Conservation (phyloP, 2,329 filamentous ascomycete genomes). For the Trichoderma sp. region DNA sequence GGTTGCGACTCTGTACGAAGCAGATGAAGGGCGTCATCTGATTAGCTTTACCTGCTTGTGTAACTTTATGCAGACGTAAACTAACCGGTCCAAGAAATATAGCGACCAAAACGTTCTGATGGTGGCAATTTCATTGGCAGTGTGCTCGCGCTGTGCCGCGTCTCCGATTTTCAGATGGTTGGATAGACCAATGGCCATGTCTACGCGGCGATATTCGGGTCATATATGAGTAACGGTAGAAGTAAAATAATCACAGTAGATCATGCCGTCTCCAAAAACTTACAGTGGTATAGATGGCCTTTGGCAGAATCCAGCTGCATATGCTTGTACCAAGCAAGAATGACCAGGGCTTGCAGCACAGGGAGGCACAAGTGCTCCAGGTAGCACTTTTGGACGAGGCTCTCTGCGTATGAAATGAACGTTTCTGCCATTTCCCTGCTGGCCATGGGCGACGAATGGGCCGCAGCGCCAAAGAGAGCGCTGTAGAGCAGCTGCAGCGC, state of each 20-base stretch:
- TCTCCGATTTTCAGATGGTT: slow-evolving; percentile 13
- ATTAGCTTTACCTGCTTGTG: not conserved
- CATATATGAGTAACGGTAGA: not conserved
- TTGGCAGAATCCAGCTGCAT: slow-evolving; percentile 17
- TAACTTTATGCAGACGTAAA: not conserved
- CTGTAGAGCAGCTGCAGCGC: slow-evolving; percentile 22
- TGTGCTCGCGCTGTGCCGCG: not conserved
- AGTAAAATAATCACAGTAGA: no score
- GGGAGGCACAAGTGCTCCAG: slow-evolving; percentile 21
- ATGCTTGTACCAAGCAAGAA: slow-evolving; percentile 21
- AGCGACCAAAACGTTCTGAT: slow-evolving; percentile 23
- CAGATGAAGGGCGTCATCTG: not conserved
- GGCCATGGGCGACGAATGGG: slow-evolving; percentile 14
- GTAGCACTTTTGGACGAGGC: slow-evolving; percentile 23
- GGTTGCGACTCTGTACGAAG: not conserved
- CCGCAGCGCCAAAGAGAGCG: slow-evolving; percentile 16
- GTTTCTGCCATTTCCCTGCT: slow-evolving; percentile 8
- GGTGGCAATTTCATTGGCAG: slow-evolving; percentile 10
- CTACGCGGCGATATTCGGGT: not conserved
- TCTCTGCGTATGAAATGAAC: slow-evolving; percentile 21
- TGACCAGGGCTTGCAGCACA: slow-evolving; percentile 15
- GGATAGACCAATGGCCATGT: slow-evolving; percentile 24
- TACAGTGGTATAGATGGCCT: slow-evolving; percentile 22
- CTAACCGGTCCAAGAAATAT: slow-evolving; percentile 21
- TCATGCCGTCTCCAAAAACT: not conserved